Evolutionary conservation across 345 rosid species (phyloP), one percentile per base, ranked within the genome.

Genomic region (Eucalyptus grandis): DNA sequence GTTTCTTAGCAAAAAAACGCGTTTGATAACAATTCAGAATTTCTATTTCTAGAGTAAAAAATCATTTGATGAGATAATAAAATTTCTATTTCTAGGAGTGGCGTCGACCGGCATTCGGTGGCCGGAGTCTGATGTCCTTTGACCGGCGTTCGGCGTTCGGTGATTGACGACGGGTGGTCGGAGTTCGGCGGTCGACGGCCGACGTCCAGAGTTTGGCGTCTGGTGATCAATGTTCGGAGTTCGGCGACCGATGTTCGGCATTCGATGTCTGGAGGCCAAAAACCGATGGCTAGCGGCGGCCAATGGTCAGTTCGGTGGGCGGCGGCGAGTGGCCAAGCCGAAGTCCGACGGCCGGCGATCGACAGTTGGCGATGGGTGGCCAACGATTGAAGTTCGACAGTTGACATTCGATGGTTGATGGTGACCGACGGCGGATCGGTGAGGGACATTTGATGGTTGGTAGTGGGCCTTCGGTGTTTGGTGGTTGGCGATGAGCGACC

Each of bases 381-480:
- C 53, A 50, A 50, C 1, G 19, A 6, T 0, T 6, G 7, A 50
- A 50, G 53, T 50, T 2, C 0, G 3, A 50, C 1, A 0, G 19
- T 15, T 50, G 53, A 50, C 53, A 50, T 50, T 0, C 1, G 3
- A 50, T 0, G 7, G 14, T 1, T 0, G 7, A 0, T 50, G 19
- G 19, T 15, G 53, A 50, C 1, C 3, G 0, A 15, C 3, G 8
- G 6, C 7, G 0, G 3, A 50, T 50, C 0, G 19, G 19, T 3
- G 7, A 50, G 53, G 53, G 53, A 50, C 7, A 3, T 50, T 50
- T 1, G 7, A 2, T 50, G 19, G 53, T 50, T 1, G 3, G 0
- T 0, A 1, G 3, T 50, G 53, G 19, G 7, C 19, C 53, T 50
- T 0, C 0, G 1, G 3, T 50, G 53, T 50, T 0, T 50, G 3